phyloP scores from a whole-genome alignment of 129 eudicot species.

The Arctium minus region DNA sequence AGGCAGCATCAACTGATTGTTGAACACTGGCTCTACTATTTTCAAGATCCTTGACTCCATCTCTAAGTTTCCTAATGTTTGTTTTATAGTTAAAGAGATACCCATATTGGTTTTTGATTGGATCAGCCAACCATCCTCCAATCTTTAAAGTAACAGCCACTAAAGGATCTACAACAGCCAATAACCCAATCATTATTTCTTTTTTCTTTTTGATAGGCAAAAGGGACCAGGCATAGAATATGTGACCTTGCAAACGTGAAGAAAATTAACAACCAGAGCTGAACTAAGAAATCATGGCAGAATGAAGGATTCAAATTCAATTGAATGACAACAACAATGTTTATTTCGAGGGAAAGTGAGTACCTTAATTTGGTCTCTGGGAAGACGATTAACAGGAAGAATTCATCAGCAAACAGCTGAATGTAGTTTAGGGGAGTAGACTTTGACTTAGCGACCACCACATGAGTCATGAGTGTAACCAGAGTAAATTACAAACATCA shows the following conservation, averaged over 20 bases:
- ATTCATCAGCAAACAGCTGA: background rate
- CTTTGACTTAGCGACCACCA: background rate
- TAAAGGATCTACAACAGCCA: constrained; percentile 18
- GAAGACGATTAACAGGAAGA: background rate
- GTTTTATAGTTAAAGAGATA: constrained; percentile 15
- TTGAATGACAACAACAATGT: background rate
- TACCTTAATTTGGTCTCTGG: background rate
- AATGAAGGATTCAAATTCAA: background rate
- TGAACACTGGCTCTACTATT: constrained; percentile 19
- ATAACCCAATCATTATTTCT: constrained; percentile 11
- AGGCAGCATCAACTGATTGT: constrained; percentile 16
- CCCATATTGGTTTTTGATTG: constrained; percentile 8
- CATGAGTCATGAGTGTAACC: background rate
- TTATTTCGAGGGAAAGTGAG: background rate
- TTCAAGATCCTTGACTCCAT: constrained; percentile 7
- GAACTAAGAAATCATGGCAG: background rate
- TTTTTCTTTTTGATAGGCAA: background rate
- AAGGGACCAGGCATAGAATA: background rate
- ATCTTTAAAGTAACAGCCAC: constrained; percentile 2
- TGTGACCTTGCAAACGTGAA: background rate
- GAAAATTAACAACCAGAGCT: background rate
- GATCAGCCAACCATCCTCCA: constrained; percentile 26
- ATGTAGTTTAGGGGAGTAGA: background rate
- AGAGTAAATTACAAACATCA: background rate
- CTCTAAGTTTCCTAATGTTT: constrained; percentile 17